Evolutionary conservation across 2,329 filamentous ascomycete genomes (phyloP), one percentile per base, ranked within the genome.

Genomic region (Akanthomyces dipterigenus): DNA sequence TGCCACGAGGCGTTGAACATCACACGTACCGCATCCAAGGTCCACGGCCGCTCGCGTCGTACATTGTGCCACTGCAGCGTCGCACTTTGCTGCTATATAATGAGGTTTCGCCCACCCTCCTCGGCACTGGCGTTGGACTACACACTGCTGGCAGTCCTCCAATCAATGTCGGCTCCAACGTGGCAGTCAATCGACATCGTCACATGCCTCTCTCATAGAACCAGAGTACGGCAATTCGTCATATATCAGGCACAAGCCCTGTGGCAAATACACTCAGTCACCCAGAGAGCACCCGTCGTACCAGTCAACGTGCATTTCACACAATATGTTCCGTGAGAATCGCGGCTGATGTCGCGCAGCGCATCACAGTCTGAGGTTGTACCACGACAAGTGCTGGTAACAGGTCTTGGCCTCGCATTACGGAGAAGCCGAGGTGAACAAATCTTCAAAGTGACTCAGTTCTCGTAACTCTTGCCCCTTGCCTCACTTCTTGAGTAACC

Each of bases 401-500:
- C 9, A 22, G 22, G 24, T 12, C 48, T 58, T 31, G 31, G 28
- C 28, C 55, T 43, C 24, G 38, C 36, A 38, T 31, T 24, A 56
- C 43, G 36, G 31, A 43, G 18, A 20, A 43, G n/a, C 16, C 5
- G 8, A 61, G 38, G 53, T 31, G 36, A 50, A 14, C 12, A 5
- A 61, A 7, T 16, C 20, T 36, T 43, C 36, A 9, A 51, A 11
- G 53, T 62, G 31, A 57, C 45, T 51, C 36, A 20, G 5, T 46
- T 53, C 24, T 42, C 53, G 46, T 28, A 14, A 12, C 6, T n/a
- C n/a, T 22, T 42, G 34, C 14, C 5, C 7, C 31, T 14, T 46
- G 16, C 46, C 62, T 78, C 71, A 86, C 71, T 84, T 87, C 75
- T 83, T 87, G 11, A 77, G 72, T 64, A 88, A 75, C 71, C 83